Conservation (phyloP, 1,139 yeast species). For the Taphrina betulina region DNA sequence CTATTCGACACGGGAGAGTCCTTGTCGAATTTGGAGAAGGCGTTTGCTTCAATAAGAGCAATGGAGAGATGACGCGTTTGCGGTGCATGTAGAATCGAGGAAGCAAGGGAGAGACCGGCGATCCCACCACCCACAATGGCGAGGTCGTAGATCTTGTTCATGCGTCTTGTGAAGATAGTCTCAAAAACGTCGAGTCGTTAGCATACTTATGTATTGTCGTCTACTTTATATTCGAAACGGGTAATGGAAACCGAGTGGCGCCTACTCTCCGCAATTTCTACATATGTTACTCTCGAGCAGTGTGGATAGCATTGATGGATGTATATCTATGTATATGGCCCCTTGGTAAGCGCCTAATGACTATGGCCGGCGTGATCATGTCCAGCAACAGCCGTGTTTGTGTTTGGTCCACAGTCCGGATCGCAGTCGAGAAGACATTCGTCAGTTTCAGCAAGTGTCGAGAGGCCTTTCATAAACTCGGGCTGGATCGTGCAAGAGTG, state of each 20-base stretch:
- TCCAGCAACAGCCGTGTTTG: too few species aligned
- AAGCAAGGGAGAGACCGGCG: constrained; percentile 84
- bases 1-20: constrained; percentile 56
- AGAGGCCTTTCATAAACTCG: constrained; percentile 28
- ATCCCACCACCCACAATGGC: constrained; percentile 97
- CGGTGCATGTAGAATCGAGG: constrained; percentile 70
- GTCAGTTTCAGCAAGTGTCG: constrained; percentile 13
- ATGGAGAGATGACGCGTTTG: constrained; percentile 60
- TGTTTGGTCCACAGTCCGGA: constrained; percentile 27
- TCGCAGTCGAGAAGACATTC: constrained; percentile 29
- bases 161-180: too few species aligned
- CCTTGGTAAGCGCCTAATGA: too few species aligned
- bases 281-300: too few species aligned
- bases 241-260: too few species aligned
- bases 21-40: constrained; percentile 54
- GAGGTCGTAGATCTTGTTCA: constrained; percentile 53
- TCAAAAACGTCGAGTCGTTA: too few species aligned
- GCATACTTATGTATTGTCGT: too few species aligned
- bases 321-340: too few species aligned
- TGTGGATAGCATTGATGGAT: too few species aligned
- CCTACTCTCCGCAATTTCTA: too few species aligned
- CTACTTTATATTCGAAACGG: too few species aligned
- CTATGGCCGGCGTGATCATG: constrained; percentile 8
- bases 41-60: constrained; percentile 70
- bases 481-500: constrained; percentile 88